Base-by-base conservation (phyloP, 176 grass and related monocot species). In the Phoenix dactylifera region DNA sequence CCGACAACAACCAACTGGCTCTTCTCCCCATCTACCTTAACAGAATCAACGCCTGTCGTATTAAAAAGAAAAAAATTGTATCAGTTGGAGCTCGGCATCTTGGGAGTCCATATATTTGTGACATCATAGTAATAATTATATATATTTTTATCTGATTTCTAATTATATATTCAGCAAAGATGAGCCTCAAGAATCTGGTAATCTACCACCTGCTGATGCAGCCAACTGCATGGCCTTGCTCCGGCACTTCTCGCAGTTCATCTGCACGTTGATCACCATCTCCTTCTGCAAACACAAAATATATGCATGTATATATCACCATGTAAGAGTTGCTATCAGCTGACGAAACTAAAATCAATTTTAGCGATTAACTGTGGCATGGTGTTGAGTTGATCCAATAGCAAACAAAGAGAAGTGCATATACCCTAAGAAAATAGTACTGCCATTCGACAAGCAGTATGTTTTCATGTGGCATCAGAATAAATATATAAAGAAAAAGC, bases 1-100 rank as follows among this genome's bases (percentile, higher is more conserved):
- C 85, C 89, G 24, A 83, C 55, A 4, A 95, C 65, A 70, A 83
- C 79, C n/a, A 89, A 68, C 30, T 54, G 69, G 26, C 83, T 79
- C 75, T 18, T 82, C 44, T 89, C 72, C 10, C 78, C 82, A 60
- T 72, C 65, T 15, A 95, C 22, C 16, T 16, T 44, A 24, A 95
- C 29, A 0, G 75, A 83, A 12, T 18, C 68, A 14, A 83, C 76
- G 15, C 89, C 85, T 76, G 26, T 56, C 3, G 2, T 6, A 6
- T 7, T 2, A 5, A 44, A 16, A 22, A 28, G 26, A 28, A 30
- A 29, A 6, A 30, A 5, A 30, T 63, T 4, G 5, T 1, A 6
- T 19, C 14, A 32, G 4, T 18, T 18, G 7, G 4, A 20, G 30
- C 6, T 16, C 0, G 22, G 56, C 65, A 17, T n/a, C 17, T 7